A percentile compares a stretch with the other conserved stretches of the same genome.
These are phyloP conservation scores for Amanita rimosa DNA, from an alignment of 768 basidiomycete species.

Conservation along the genomic window DNA sequence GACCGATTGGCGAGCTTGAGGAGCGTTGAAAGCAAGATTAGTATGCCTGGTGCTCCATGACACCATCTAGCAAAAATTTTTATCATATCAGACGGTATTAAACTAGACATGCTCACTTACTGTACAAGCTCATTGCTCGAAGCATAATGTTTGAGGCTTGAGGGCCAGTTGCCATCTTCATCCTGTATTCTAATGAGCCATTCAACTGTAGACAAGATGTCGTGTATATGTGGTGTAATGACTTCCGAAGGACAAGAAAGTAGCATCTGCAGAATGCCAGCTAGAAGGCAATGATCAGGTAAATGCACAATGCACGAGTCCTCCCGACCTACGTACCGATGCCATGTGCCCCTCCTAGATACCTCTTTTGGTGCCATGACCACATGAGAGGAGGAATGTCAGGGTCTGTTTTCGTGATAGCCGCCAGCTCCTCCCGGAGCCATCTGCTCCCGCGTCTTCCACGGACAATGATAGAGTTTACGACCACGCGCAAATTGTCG, in stretches of 20 bases:
- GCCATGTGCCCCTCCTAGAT: conserved; percentile 51
- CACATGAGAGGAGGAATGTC: conserved; percentile 41
- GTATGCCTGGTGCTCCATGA: conserved; percentile 42
- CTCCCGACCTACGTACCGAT: conserved; percentile 30
- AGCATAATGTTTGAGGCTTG: conserved; percentile 15
- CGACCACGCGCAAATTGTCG: conserved; percentile 21
- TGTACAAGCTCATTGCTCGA: conserved; percentile 32
- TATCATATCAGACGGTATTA: neutral
- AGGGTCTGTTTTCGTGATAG: neutral
- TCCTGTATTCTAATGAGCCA: conserved; percentile 40
- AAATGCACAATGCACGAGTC: neutral
- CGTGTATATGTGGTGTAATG: conserved; percentile 24
- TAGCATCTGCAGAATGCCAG: conserved; percentile 42
- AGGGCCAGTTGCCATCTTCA: conserved; percentile 40
- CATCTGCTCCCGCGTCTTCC: conserved; percentile 17
- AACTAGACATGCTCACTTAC: conserved; percentile 18
- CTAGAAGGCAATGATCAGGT: conserved; percentile 16
- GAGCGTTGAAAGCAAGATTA: conserved; percentile 35
- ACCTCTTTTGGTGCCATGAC: conserved; percentile 46
- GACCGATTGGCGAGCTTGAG: conserved; percentile 19
- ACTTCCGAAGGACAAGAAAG: conserved; percentile 28
- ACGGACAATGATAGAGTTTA: conserved; percentile 33
- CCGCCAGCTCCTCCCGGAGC: conserved; percentile 1
- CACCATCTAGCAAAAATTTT: conserved; percentile 34
- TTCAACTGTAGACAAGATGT: conserved; percentile 31